These are phyloP conservation scores for Plasmodium berghei DNA, from an alignment of 169 alveolate species.

Conservation along the genomic window DNA sequence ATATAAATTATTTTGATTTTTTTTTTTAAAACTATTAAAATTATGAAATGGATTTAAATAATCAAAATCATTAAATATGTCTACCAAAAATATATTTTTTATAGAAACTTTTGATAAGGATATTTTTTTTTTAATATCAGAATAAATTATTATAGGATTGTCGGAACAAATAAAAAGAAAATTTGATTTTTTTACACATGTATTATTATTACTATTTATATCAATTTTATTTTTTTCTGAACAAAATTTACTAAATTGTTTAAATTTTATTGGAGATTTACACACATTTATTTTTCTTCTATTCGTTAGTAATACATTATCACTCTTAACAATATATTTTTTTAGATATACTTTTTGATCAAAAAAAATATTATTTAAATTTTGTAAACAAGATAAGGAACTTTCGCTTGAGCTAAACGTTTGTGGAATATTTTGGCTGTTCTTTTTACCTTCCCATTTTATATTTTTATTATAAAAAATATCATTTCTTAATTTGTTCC, in stretches of 20 bases:
- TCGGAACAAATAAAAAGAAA: conserved; percentile 69
- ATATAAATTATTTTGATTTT: conserved; percentile 51
- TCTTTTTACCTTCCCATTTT: background rate
- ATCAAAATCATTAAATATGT: conserved; percentile 63
- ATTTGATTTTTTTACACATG: conserved; percentile 17
- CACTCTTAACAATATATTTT: conserved; percentile 31
- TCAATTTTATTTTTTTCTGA: conserved; percentile 56
- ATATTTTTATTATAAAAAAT: conserved; percentile 28
- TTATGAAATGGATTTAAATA: conserved; percentile 73
- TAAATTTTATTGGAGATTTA: conserved; percentile 34
- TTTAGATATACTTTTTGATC: conserved; percentile 63
- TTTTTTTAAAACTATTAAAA: conserved; percentile 51
- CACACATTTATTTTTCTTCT: conserved; percentile 44
- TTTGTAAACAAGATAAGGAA: background rate
- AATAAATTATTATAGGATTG: conserved; percentile 50
- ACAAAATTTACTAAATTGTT: conserved; percentile 13
- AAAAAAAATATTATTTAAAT: conserved; percentile 46
- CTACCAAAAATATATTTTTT: conserved; percentile 57
- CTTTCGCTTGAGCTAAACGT: background rate
- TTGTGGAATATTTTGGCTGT: conserved; percentile 11
- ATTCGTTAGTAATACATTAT: conserved; percentile 27
- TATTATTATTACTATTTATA: conserved; percentile 25
- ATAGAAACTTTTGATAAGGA: conserved; percentile 51
- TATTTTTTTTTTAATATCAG: conserved; percentile 49
- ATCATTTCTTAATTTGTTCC: background rate